Conservation (phyloP, 208 protist species). For the Crithidia thermophila region DNA sequence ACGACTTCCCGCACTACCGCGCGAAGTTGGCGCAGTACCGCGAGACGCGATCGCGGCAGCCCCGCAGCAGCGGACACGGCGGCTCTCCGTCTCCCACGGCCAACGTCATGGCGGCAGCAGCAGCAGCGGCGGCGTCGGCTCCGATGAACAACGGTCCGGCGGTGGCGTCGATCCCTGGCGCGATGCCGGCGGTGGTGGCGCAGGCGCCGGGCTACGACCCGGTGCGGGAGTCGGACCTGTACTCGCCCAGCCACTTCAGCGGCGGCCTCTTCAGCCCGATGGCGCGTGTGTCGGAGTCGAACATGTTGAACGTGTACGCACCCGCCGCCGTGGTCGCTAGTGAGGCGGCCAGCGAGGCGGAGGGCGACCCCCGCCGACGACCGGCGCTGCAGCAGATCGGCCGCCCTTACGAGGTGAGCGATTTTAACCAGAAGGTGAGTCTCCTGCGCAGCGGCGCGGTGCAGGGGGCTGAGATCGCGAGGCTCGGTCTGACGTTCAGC, state of each 20-base stretch:
- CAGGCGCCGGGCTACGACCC: constrained; percentile 49
- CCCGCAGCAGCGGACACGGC: not conserved
- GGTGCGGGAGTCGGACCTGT: constrained; percentile 41
- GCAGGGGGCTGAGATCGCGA: constrained; percentile 40
- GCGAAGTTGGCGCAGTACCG: constrained; percentile 45
- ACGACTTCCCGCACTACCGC: constrained; percentile 63
- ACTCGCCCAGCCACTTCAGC: constrained; percentile 53
- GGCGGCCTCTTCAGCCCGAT: constrained; percentile 57
- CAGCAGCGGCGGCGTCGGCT: not conserved
- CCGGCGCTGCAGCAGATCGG: constrained; percentile 27
- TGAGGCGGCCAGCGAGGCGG: not conserved
- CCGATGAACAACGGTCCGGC: not conserved
- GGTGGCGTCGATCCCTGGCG: constrained; percentile 3
- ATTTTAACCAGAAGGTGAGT: constrained; percentile 57
- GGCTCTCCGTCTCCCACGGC: not conserved
- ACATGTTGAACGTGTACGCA: constrained; percentile 28
- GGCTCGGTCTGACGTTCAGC: constrained; percentile 75
- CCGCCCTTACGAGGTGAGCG: constrained; percentile 22
- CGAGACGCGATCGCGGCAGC: constrained; percentile 25
- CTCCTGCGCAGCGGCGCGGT: constrained; percentile 45
- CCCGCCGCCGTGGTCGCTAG: constrained; percentile 25
- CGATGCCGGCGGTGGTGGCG: constrained; percentile 21
- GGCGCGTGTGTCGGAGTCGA: constrained; percentile 33
- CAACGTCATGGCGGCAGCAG: not conserved
- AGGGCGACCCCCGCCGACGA: constrained; percentile 11